Conservation (phyloP, 2,329 filamentous ascomycete genomes). For the Triangularia setosa region DNA sequence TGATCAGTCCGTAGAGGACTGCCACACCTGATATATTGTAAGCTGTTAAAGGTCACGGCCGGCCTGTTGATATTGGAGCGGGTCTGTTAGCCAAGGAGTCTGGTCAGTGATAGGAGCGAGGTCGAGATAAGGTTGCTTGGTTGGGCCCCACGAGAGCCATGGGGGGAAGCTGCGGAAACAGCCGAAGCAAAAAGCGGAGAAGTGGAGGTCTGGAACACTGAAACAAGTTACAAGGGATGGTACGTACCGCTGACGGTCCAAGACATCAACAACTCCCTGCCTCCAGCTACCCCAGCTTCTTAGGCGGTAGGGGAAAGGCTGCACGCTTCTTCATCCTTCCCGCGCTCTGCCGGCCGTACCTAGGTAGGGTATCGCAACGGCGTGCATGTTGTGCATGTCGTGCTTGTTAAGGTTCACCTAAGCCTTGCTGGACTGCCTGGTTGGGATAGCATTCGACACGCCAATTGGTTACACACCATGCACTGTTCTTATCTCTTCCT, state of each 20-base stretch:
- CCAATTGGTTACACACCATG: neutral
- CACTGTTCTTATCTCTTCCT: neutral
- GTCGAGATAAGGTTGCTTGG: neutral
- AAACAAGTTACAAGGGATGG: neutral
- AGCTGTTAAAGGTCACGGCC: too few species aligned
- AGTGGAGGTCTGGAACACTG: neutral
- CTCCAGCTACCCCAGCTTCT: too few species aligned
- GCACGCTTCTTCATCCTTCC: conserved; percentile 2
- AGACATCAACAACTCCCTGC: too few species aligned
- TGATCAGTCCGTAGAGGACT: neutral
- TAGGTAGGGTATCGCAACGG: neutral
- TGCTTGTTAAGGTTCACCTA: neutral
- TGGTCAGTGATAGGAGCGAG: neutral
- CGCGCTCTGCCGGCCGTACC: neutral
- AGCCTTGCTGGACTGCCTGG: neutral
- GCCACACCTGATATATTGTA: too few species aligned
- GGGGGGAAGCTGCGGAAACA: too few species aligned
- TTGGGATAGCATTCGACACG: neutral
- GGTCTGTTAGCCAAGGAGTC: too few species aligned
- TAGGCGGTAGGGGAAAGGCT: too few species aligned
- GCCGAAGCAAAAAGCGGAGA: neutral
- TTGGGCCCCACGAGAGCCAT: too few species aligned
- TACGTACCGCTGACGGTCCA: neutral
- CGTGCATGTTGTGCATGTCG: neutral
- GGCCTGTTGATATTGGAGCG: too few species aligned